Conservation (phyloP, 2,329 filamentous ascomycete genomes). For the Fusarium chlamydosporum region DNA sequence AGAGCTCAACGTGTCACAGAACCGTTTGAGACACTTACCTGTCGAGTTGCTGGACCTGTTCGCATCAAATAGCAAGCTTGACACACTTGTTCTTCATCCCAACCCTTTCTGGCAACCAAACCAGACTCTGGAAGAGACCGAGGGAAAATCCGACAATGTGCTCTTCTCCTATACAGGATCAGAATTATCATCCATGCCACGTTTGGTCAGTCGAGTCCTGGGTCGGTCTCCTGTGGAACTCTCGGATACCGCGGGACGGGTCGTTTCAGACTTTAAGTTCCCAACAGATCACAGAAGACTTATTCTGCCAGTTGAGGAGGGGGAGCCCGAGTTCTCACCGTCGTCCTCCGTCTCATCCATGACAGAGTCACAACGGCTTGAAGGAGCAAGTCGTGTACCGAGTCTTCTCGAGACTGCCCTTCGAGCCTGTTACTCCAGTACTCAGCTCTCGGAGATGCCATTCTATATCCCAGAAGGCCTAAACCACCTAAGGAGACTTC, state of each 20-base stretch:
- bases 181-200: slow-evolving; percentile 22
- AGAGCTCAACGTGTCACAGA: slow-evolving; percentile 76
- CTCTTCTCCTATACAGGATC: slow-evolving; percentile 30
- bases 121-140: slow-evolving; percentile 15
- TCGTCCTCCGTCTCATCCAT: slow-evolving; percentile 23
- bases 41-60: slow-evolving; percentile 73
- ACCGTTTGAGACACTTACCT: slow-evolving; percentile 72
- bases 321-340: slow-evolving; percentile 28
- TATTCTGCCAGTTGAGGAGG: slow-evolving; percentile 45
- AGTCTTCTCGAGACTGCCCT: slow-evolving; percentile 68
- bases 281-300: slow-evolving; percentile 41
- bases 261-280: slow-evolving; percentile 53
- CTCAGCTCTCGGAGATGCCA: slow-evolving; percentile 60
- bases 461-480: slow-evolving; percentile 61
- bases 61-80: slow-evolving; percentile 60
- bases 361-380: slow-evolving; percentile 28
- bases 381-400: slow-evolving; percentile 57
- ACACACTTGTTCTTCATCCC: slow-evolving; percentile 69
- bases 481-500: slow-evolving; percentile 57
- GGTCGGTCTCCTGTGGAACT: slow-evolving; percentile 54
- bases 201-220: slow-evolving; percentile 47
- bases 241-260: slow-evolving; percentile 50
- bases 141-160: slow-evolving; percentile 17
- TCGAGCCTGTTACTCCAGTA: slow-evolving; percentile 61
- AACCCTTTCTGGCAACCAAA: slow-evolving; percentile 71